A percentile compares a stretch with the other conserved stretches of the same genome.
Evolutionary conservation across 495 filamentous ascomycete genomes (phyloP).

Genomic region (Talaromyces nanjingensis): DNA sequence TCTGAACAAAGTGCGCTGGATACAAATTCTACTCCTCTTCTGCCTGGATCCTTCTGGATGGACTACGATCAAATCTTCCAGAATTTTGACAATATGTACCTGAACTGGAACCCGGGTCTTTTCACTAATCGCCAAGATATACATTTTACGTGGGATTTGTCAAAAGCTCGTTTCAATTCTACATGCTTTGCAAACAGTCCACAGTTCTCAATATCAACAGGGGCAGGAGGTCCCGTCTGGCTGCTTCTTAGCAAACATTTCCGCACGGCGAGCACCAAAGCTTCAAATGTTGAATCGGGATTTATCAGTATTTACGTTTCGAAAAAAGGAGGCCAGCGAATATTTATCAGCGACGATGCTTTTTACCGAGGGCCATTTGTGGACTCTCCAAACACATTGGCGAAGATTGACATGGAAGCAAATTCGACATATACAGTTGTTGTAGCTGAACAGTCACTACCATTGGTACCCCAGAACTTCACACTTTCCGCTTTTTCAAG

Average conservation of each 20-base stretch:
- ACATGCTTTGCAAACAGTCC: conserved; percentile 72
- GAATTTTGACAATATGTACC: conserved; percentile 88
- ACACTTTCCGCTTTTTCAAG: conserved; percentile 76
- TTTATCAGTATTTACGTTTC: conserved; percentile 87
- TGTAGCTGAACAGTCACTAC: conserved; percentile 69
- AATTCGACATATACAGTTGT: conserved; percentile 66
- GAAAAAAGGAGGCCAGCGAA: conserved; percentile 59
- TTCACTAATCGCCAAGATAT: conserved; percentile 77
- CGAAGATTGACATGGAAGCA: conserved; percentile 60
- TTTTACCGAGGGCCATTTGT: conserved; percentile 74
- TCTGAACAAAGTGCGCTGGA: conserved; percentile 8
- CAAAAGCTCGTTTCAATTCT: conserved; percentile 43
- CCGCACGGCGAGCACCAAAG: conserved; percentile 24
- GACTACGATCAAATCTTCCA: conserved; percentile 74
- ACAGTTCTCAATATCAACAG: conserved; percentile 65
- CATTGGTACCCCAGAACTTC: conserved; percentile 63
- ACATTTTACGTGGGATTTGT: conserved; percentile 83
- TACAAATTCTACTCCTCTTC: conserved; percentile 17
- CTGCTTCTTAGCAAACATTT: conserved; percentile 82
- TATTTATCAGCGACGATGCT: conserved; percentile 62
- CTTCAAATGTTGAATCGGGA: conserved; percentile 41
- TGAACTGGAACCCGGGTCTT: conserved; percentile 92
- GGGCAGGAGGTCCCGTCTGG: conserved; percentile 62
- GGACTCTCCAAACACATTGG: conserved; percentile 86
- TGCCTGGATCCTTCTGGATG: conserved; percentile 87